Base-by-base conservation (phyloP, 169 alveolate genomes). In the Babesia microti region DNA sequence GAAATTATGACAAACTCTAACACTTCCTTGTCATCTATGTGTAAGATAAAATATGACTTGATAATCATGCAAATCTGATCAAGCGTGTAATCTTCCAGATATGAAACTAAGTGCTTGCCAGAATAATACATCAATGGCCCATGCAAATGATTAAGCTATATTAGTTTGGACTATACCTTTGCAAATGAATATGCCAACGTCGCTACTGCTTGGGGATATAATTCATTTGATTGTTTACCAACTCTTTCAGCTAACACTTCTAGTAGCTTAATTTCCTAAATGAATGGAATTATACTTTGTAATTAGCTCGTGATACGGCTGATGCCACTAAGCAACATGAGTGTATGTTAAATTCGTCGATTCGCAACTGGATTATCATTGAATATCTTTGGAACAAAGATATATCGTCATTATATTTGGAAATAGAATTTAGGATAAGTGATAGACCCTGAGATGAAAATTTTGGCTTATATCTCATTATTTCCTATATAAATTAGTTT, bases 91-190 rank as follows among this genome's bases (percentile, higher is more conserved):
- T 52, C 34, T 5, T 47, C 68, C 48, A 34, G 26, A 19, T 41
- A 49, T 7, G 42, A 24, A 22, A 52, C 61, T n/a, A 61, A 22
- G 47, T 61, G 74, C 15, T 44, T 32, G 1, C 63, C 56, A 32
- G 80, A 58, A 46, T 59, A 76, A 44, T 55, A 65, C 63, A 76
- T 55, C 37, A 76, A 43, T 22, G 80, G 63, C 11, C 82, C 85
- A 65, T 76, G 81, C 17, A 66, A 59, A 46, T 76, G 85, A 41
- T 36, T 30, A 6, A 30, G 11, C 36, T 30, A 30, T 30, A 30
- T 30, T 11, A 30, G n/a, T 11, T 11, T 30, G n/a, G 36, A 30
- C 36, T 30, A 37, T 5, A 70, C 66, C 37, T 72, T 42, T 35
- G 68, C 75, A 41, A 53, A 76, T n/a, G 85, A 61, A 24, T 60